Evolutionary conservation across 495 filamentous ascomycete genomes (phyloP).

Genomic region (Apiosordaria backusii): DNA sequence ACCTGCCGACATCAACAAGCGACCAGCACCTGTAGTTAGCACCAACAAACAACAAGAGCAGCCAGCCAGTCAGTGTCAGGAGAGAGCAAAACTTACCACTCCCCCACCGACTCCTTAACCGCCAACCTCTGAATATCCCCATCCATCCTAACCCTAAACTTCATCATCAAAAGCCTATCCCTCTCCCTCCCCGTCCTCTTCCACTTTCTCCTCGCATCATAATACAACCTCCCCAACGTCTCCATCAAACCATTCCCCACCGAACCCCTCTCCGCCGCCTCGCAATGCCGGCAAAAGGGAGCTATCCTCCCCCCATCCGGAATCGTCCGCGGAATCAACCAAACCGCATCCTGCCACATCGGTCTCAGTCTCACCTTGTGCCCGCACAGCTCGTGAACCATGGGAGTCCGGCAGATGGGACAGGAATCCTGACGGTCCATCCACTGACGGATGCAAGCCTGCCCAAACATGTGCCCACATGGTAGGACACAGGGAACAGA

Average conservation of each 20-base stretch:
- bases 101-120: background rate
- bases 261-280: background rate
- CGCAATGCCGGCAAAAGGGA: background rate
- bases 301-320: constrained; percentile 11
- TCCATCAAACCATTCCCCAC: background rate
- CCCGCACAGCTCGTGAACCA: constrained; percentile 13
- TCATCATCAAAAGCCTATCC: background rate
- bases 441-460: constrained; percentile 12
- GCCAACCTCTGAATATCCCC: background rate
- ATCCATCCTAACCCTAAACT: background rate
- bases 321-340: constrained; percentile 3
- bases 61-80: background rate
- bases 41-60: background rate
- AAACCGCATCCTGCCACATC: background rate
- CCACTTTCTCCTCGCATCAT: background rate
- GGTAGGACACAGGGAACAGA: constrained; percentile 12
- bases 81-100: background rate
- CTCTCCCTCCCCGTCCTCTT: background rate
- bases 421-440: constrained; percentile 2
- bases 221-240: constrained; percentile 5
- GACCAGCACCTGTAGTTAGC: background rate
- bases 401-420: constrained; percentile 17
- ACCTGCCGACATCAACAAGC: background rate
- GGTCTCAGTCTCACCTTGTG: background rate
- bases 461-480: constrained; percentile 24